These are phyloP conservation scores for Claviceps pazoutovae DNA, from an alignment of 2,329 filamentous ascomycete species.

Conservation along the genomic window DNA sequence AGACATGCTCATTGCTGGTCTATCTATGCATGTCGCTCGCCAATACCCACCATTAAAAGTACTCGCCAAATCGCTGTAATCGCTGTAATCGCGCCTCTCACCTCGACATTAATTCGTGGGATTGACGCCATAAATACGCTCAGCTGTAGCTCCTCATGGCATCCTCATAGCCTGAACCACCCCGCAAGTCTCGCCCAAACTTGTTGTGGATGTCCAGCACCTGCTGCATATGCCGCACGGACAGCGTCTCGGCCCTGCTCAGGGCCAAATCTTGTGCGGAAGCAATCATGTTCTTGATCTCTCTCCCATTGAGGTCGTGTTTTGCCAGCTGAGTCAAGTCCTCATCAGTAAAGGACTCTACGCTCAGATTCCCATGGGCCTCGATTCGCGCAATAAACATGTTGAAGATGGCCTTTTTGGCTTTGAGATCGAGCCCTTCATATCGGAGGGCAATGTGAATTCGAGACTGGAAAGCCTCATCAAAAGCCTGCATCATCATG, in stretches of 20 bases:
- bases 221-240: conserved; percentile 66
- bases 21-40: too few species aligned
- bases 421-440: conserved; percentile 56
- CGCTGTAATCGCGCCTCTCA: too few species aligned
- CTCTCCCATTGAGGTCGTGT: conserved; percentile 45
- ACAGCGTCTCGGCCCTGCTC: conserved; percentile 55
- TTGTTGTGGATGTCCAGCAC: conserved; percentile 74
- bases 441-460: conserved; percentile 80
- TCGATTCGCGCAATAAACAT: conserved; percentile 67
- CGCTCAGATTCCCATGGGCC: conserved; percentile 45
- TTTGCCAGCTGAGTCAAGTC: conserved; percentile 55
- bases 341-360: conserved; percentile 48
- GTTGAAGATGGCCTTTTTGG: conserved; percentile 68
- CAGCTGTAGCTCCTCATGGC: conserved; percentile 71
- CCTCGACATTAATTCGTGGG: too few species aligned
- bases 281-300: conserved; percentile 82
- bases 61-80: too few species aligned
- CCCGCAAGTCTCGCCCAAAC: conserved; percentile 73
- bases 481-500: conserved; percentile 47
- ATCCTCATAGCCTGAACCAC: conserved; percentile 65
- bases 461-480: conserved; percentile 77
- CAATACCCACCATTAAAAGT: too few species aligned
- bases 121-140: not conserved
- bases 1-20: too few species aligned
- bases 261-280: conserved; percentile 73